These are phyloP conservation scores for Colletotrichum lindemuthianum DNA, from an alignment of 2,329 filamentous ascomycete species.

Conservation along the genomic window DNA sequence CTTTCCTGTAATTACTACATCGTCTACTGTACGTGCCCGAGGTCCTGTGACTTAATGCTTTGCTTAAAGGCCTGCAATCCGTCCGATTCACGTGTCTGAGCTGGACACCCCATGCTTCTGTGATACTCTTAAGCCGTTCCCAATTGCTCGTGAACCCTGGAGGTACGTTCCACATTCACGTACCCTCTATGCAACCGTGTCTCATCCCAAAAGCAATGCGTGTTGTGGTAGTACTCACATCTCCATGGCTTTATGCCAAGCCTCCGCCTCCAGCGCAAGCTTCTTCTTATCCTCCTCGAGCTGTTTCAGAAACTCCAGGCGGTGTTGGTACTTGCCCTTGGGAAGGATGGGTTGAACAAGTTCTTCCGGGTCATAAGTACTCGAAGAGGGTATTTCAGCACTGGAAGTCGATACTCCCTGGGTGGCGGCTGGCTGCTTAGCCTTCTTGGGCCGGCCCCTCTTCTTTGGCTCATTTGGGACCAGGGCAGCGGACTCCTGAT, in stretches of 20 bases:
- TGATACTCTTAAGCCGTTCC: no score
- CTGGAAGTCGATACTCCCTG: neutral
- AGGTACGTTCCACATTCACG: conserved; percentile 4
- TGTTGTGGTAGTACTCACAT: neutral
- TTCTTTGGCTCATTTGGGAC: conserved; percentile 20
- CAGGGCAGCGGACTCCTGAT: conserved; percentile 18
- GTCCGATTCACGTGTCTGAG: no score
- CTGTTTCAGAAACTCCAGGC: conserved; percentile 9
- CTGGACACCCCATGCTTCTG: no score
- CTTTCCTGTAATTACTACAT: no score
- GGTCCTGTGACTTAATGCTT: no score
- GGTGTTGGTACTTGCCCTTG: neutral
- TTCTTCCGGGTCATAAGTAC: neutral
- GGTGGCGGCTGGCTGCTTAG: neutral
- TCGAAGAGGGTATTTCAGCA: neutral
- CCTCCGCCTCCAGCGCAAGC: conserved; percentile 24
- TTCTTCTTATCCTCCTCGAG: conserved; percentile 16
- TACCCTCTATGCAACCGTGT: neutral
- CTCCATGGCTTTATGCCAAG: conserved; percentile 23
- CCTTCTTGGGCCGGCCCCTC: conserved; percentile 13
- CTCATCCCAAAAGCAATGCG: neutral
- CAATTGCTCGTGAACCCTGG: conserved; percentile 29
- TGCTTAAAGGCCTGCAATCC: no score
- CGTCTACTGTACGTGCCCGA: no score
- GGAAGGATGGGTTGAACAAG: conserved; percentile 11